Conservation (phyloP, 352 stramenopile genomes). For the Blastocystis sp. region DNA sequence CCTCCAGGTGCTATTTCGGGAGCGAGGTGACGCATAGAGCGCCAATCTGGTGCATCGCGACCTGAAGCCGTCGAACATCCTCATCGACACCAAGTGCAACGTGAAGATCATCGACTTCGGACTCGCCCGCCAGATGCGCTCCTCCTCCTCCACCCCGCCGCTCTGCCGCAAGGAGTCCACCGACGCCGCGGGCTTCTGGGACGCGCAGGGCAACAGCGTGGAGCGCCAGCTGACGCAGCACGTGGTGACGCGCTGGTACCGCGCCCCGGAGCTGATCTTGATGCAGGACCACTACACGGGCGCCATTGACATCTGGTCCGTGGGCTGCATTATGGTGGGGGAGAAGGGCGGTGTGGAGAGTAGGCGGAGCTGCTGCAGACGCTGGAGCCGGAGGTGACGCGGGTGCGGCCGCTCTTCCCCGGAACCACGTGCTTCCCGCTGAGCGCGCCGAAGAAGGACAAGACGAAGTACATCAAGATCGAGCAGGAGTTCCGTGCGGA, state of each 20-base stretch:
- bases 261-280: constrained; percentile 90
- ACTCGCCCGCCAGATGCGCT: constrained; percentile 34
- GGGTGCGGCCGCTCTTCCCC: constrained; percentile 73
- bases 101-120: constrained; percentile 71
- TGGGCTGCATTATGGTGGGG: constrained; percentile 95
- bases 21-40: background rate
- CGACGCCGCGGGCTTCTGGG: background rate
- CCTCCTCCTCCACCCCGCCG: background rate
- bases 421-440: constrained; percentile 75
- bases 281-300: constrained; percentile 88
- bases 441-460: constrained; percentile 71
- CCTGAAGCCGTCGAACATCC: constrained; percentile 80
- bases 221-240: constrained; percentile 90
- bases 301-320: constrained; percentile 97
- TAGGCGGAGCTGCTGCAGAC: constrained; percentile 68
- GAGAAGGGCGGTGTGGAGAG: background rate
- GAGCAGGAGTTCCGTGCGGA: constrained; percentile 41
- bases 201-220: background rate
- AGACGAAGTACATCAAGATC: constrained; percentile 72
- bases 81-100: constrained; percentile 78
- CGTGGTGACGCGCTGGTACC: constrained; percentile 96
- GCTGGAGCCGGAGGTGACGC: constrained; percentile 20
- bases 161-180: background rate
- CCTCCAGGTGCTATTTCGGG: constrained; percentile 19
- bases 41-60: constrained; percentile 77